Evolutionary conservation across 1,139 yeast genomes (phyloP).

Genomic region (Scheffersomyces quercinus): DNA sequence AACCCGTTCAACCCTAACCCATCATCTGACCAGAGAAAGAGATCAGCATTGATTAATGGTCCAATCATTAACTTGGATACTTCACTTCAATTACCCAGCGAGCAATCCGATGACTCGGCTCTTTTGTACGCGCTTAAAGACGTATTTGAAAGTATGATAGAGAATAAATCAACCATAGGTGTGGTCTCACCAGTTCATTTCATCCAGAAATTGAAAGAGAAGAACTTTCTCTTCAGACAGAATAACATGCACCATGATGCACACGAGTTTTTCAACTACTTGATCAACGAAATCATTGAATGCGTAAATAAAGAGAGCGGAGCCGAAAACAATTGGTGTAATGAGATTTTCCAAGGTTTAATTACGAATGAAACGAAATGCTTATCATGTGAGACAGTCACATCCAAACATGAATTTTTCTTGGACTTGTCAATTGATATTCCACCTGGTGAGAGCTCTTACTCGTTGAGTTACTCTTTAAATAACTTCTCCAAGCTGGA

Average conservation of each 20-base stretch:
- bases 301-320: constrained; percentile 48
- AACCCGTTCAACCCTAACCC: constrained; percentile 52
- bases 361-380: constrained; percentile 89
- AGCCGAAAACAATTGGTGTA: constrained; percentile 53
- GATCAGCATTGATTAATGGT: constrained; percentile 77
- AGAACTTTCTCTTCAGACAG: constrained; percentile 81
- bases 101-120: constrained; percentile 51
- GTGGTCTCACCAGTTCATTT: constrained; percentile 81
- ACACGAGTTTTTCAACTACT: constrained; percentile 88
- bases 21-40: constrained; percentile 73
- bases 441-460: constrained; percentile 66
- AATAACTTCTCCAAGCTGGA: constrained; percentile 84
- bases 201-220: constrained; percentile 72
- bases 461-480: constrained; percentile 67
- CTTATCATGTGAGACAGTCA: constrained; percentile 83
- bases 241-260: constrained; percentile 96
- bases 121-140: constrained; percentile 79
- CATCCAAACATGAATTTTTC: constrained; percentile 82
- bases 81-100: constrained; percentile 44
- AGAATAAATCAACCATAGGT: constrained; percentile 68
- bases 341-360: constrained; percentile 78
- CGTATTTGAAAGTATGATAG: constrained; percentile 79
- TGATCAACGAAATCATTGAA: constrained; percentile 82
- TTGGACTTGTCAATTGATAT: constrained; percentile 85
- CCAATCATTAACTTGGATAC: constrained; percentile 83